Evolutionary conservation across 805 yeast species (phyloP), one percentile per base, ranked within the genome.

Genomic region (Metschnikowia rubicola): DNA sequence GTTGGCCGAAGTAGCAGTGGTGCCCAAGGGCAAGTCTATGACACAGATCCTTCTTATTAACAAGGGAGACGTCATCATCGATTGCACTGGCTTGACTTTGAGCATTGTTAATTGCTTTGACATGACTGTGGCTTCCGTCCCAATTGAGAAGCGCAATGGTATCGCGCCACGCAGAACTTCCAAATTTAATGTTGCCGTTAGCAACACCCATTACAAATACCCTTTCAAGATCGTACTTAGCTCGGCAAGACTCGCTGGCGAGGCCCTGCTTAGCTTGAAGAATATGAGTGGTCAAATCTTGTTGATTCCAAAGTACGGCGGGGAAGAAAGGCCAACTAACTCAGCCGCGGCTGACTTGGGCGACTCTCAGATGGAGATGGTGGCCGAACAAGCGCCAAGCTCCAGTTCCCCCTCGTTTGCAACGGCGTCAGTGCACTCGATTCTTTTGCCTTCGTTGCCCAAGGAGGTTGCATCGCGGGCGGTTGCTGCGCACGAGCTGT

Each of bases 121-220:
- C 10, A 57, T 50, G 29, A 45, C 57, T 6, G 59, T 67, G 12
- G 59, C 62, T 9, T 56, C 60, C 7, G 62, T 66, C 9, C 46
- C 58, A n/a, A 58, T 69, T 29, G 66, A 64, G 44, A 65, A 63
- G 45, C 61, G 54, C 13, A 64, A 62, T 33, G 71, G 69, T 4
- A 63, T 71, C 36, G 48, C 57, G 10, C 65, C 74, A 8, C 60
- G 60, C 2, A 62, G 63, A 44, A 48, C 55, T 7, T 56, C 64
- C 9, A 70, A 64, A 40, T 70, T 71, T 52, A 70, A 70, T 41
- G 59, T 71, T 41, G 52, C 60, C 3, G 51, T 70, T 35, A 59
- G 56, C 37, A 58, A 58, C 45, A 62, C 66, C 19, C 70, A 69
- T 44, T 56, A 64, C 44, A 65, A 66, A 47, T 61, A 56, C 44